A percentile compares a stretch with the other conserved stretches of the same genome.
These are phyloP conservation scores for Quercus tomentella DNA, from an alignment of 331 rosid genomes.

Conservation along the genomic window DNA sequence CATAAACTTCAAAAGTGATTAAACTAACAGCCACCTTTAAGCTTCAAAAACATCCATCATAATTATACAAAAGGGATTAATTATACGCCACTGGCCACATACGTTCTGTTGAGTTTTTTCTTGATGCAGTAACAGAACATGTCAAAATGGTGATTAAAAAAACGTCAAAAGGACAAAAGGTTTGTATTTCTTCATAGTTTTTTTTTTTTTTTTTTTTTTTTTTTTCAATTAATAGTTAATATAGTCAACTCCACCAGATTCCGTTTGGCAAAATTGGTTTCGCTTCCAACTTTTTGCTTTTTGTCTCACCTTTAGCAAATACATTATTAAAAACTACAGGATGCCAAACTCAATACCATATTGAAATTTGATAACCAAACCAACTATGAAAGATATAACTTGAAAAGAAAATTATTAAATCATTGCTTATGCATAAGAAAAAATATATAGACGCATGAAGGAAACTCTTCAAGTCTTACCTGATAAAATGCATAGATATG, in stretches of 20 bases:
- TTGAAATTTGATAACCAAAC: not conserved
- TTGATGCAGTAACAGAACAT: not conserved
- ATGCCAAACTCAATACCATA: not conserved
- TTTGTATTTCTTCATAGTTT: not conserved
- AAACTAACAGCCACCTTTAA: not conserved
- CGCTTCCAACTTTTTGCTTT: too few relatives aligned
- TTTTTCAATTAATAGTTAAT: not conserved
- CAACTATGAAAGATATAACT: not conserved
- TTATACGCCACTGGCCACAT: not conserved
- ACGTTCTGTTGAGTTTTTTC: not conserved
- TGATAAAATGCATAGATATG: slow-evolving; percentile 76
- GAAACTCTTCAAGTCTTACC: slow-evolving; percentile 37
- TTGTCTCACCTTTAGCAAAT: too few relatives aligned
- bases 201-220: too few relatives aligned
- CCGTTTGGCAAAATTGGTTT: too few relatives aligned
- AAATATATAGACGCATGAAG: not conserved
- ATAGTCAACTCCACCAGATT: not conserved
- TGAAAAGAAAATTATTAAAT: not conserved
- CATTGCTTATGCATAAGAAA: not conserved
- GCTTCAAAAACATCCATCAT: not conserved
- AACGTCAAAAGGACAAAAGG: not conserved
- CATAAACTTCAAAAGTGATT: not conserved
- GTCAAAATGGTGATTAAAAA: not conserved
- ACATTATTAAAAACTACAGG: too few relatives aligned
- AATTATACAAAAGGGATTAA: not conserved